phyloP scores from a whole-genome alignment of 1,284 basidiomycete genomes.

The Malassezia cuniculi region DNA sequence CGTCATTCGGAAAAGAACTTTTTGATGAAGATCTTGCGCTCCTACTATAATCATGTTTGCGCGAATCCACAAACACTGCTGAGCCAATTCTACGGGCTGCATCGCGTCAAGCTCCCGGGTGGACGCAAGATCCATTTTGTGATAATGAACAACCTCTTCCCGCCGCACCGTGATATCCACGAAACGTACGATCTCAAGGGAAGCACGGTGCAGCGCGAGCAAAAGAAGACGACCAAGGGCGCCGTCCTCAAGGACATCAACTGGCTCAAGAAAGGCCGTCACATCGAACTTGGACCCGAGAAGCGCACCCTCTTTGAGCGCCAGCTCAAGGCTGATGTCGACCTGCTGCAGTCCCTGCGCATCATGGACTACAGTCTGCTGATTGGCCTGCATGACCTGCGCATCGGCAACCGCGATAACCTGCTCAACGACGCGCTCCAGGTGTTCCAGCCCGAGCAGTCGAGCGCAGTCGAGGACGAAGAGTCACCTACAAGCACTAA shows the following conservation, averaged over 20 bases:
- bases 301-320: conserved; percentile 79
- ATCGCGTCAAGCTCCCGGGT: conserved; percentile 85
- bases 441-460: conserved; percentile 72
- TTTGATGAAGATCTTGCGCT: conserved; percentile 65
- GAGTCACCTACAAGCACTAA: conserved; percentile 12
- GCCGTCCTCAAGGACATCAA: conserved; percentile 92
- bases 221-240: conserved; percentile 62
- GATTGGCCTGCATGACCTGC: conserved; percentile 85
- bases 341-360: conserved; percentile 64
- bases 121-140: conserved; percentile 96
- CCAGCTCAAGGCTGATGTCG: conserved; percentile 73
- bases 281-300: conserved; percentile 79
- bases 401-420: conserved; percentile 77
- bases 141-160: conserved; percentile 99
- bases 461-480: conserved; percentile 27
- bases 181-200: conserved; percentile 97
- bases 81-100: conserved; percentile 86
- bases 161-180: conserved; percentile 89
- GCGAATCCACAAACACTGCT: conserved; percentile 85
- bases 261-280: conserved; percentile 72
- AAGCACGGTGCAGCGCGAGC: conserved; percentile 75
- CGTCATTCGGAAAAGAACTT: conserved; percentile 89
- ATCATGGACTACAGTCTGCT: conserved; percentile 97
- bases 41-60: conserved; percentile 77
- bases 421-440: conserved; percentile 74